Evolutionary conservation across 2,329 filamentous ascomycete species (phyloP), one percentile per base, ranked within the genome.

Genomic region (Metarhizium album): DNA sequence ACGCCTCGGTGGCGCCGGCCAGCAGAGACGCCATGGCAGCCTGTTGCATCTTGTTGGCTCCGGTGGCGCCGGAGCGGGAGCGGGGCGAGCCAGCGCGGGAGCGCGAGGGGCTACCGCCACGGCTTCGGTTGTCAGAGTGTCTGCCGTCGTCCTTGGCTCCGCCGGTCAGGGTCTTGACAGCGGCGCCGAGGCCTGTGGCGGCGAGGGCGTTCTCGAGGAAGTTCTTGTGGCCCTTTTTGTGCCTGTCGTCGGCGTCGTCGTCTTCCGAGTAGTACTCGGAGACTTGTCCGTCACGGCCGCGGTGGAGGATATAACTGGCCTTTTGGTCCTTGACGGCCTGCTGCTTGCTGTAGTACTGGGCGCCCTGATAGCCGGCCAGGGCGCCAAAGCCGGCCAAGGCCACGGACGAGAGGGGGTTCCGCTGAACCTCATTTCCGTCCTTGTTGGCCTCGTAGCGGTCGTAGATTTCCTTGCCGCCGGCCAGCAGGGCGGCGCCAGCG

Each of bases 1-100:
- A 95, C 42, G 91, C 91, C 68, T 96, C 90, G 50, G 90, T 86
- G 40, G 90, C 91, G 60, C 90, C 91, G 29, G 91, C 90, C 45
- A 95, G 79, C 38, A 96, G 75, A 20, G 90, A 93, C 33, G 91
- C 90, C 73, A 93, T 91, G 64, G 90, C 88, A 33, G 90, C 90
- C 69, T 95, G 89, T 58, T 90, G 83, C 45, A 88, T 79, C 59
- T 87, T 87, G 59, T 72, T 75, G 35, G 72, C 68, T 13, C 64
- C 62, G 29, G 62, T 73, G 20, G 46, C 52, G 16, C 27, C 40
- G 23, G 52, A 42, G 51, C 75, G 71, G 42, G 76, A 74, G 50
- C 74, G 70, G 55, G 78, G 76, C 52, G 79, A 79, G 22, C 77
- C 69, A 31, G 71, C 71, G 37, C 70, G 73, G 46, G 74, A 78